Conservation (phyloP, 768 basidiomycete genomes). For the Brasilioporus rufonigricans region DNA sequence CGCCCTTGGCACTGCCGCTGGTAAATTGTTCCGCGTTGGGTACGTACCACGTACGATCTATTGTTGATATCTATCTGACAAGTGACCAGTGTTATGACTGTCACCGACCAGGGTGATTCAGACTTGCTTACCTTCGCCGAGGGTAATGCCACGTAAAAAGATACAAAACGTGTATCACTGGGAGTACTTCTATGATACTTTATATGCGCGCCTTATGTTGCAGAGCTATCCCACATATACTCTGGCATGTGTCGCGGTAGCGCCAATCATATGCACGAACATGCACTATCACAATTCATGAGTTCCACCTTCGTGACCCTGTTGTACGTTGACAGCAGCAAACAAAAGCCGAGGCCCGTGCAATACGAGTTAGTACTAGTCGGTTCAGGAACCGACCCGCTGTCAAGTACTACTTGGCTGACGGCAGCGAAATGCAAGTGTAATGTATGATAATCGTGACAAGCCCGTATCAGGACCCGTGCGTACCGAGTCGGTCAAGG, state of each 20-base stretch:
- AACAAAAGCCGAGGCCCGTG: too few species aligned
- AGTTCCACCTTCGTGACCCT: too few species aligned
- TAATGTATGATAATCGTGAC: not conserved
- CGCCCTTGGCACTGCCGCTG: constrained; percentile 97
- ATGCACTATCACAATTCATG: too few species aligned
- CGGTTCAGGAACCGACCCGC: not conserved
- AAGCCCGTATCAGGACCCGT: not conserved
- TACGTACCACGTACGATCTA: constrained; percentile 32
- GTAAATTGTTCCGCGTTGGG: constrained; percentile 99
- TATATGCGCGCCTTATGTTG: not conserved
- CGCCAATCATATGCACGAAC: not conserved
- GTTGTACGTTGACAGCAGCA: too few species aligned
- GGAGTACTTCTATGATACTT: constrained; percentile 2
- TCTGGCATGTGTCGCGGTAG: not conserved
- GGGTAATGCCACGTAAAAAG: constrained; percentile 57
- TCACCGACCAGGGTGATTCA: constrained; percentile 94
- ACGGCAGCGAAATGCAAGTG: not conserved
- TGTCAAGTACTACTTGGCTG: too few species aligned
- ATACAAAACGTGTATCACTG: not conserved
- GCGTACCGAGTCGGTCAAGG: not conserved
- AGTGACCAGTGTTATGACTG: constrained; percentile 84
- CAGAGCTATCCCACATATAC: not conserved
- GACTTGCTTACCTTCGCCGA: constrained; percentile 89
- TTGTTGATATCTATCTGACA: constrained; percentile 3
- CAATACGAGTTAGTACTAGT: too few species aligned